Evolutionary conservation across 495 filamentous ascomycete species (phyloP).

Genomic region (Penicillium alfredii): DNA sequence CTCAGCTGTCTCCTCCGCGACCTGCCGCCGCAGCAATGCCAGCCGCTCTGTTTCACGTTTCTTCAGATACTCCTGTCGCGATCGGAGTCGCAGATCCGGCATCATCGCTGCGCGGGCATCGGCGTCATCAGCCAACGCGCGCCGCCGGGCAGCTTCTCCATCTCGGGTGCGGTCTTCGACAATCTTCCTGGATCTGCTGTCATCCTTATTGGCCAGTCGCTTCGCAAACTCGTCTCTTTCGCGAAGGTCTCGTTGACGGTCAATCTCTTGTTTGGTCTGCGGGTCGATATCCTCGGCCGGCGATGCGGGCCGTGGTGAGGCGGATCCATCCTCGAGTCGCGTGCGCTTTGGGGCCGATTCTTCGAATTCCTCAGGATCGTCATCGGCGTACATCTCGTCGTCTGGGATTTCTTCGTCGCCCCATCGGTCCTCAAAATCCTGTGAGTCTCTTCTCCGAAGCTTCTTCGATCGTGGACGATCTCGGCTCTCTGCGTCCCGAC

Average conservation of each 20-base stretch:
- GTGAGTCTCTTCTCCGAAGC: slow-evolving; percentile 45
- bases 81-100: slow-evolving; percentile 71
- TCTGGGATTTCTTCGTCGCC: slow-evolving; percentile 64
- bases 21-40: slow-evolving; percentile 79
- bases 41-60: slow-evolving; percentile 85
- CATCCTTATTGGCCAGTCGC: slow-evolving; percentile 63
- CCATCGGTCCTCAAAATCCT: slow-evolving; percentile 70
- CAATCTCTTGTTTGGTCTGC: slow-evolving; percentile 48
- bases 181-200: slow-evolving; percentile 64
- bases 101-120: slow-evolving; percentile 56
- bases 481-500: slow-evolving; percentile 37
- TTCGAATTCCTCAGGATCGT: slow-evolving; percentile 41
- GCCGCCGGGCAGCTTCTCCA: slow-evolving; percentile 51
- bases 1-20: slow-evolving; percentile 84
- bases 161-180: slow-evolving; percentile 61
- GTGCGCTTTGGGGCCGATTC: slow-evolving; percentile 54
- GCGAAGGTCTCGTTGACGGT: slow-evolving; percentile 56
- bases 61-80: slow-evolving; percentile 86
- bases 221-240: slow-evolving; percentile 73
- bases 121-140: slow-evolving; percentile 61
- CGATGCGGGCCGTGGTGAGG: slow-evolving; percentile 37
- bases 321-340: slow-evolving; percentile 50
- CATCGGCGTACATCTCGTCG: slow-evolving; percentile 38
- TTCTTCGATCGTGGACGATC: slow-evolving; percentile 48
- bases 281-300: slow-evolving; percentile 53